Conservation (phyloP, 345 rosid species). For the Eutrema japonicum region DNA sequence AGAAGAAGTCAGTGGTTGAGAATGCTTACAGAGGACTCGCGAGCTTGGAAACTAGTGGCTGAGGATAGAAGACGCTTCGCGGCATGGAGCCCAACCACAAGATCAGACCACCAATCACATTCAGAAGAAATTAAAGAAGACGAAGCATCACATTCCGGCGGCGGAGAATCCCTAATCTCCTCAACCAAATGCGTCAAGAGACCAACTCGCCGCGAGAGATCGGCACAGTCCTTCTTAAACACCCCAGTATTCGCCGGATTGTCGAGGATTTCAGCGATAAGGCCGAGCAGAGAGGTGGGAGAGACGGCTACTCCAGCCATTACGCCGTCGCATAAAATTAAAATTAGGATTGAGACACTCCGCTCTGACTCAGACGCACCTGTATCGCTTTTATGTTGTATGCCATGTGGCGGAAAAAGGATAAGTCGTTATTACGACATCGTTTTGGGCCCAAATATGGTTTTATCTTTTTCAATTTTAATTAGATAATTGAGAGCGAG, state of each 20-base stretch:
- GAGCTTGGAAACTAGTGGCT: constrained; percentile 50
- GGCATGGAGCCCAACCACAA: constrained; percentile 58
- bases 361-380: constrained; percentile 28
- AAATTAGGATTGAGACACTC: background rate
- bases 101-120: constrained; percentile 71
- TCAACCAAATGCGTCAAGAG: constrained; percentile 78
- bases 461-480: background rate
- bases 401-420: constrained; percentile 31
- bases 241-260: constrained; percentile 24
- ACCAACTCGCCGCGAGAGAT: constrained; percentile 79
- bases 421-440: background rate
- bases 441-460: constrained; percentile 20
- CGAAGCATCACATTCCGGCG: constrained; percentile 35
- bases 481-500: constrained; percentile 42
- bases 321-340: constrained; percentile 22
- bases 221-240: constrained; percentile 75
- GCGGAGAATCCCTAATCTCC: constrained; percentile 61
- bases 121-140: constrained; percentile 24
- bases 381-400: constrained; percentile 19
- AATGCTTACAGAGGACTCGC: constrained; percentile 59
- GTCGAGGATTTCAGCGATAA: constrained; percentile 40
- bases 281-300: constrained; percentile 27
- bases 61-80: constrained; percentile 58
- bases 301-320: constrained; percentile 37
- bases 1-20: constrained; percentile 27